Evolutionary conservation across 345 rosid genomes (phyloP).

Genomic region (Cardamine occulta): DNA sequence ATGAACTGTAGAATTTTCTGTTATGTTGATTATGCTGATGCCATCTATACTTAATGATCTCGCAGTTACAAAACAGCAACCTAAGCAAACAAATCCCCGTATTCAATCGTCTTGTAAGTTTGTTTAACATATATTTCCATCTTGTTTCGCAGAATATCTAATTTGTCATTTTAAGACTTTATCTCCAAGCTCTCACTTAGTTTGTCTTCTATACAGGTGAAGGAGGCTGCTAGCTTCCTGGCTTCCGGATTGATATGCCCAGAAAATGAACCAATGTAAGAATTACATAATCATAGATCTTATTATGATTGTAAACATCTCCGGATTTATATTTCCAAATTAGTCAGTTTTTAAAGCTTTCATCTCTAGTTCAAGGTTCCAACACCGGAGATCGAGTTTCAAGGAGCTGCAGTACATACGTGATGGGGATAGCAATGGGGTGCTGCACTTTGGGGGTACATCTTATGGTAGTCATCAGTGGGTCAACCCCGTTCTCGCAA

Average conservation of each 20-base stretch:
- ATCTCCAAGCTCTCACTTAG: slow-evolving; percentile 26
- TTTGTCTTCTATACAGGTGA: slow-evolving; percentile 55
- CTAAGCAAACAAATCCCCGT: slow-evolving; percentile 51
- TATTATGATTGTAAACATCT: slow-evolving; percentile 4
- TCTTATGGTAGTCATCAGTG: slow-evolving; percentile 91
- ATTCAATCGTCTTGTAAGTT: slow-evolving; percentile 70
- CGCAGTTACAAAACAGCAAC: slow-evolving; percentile 76
- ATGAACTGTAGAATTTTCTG: slow-evolving; percentile 3
- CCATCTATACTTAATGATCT: slow-evolving; percentile 35
- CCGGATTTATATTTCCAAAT: slow-evolving; percentile 8
- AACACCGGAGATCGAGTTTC: slow-evolving; percentile 84
- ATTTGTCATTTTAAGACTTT: not conserved
- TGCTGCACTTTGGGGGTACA: slow-evolving; percentile 83
- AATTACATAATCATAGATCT: not conserved
- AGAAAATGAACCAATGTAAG: slow-evolving; percentile 67
- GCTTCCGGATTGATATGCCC: slow-evolving; percentile 49
- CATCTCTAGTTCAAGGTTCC: slow-evolving; percentile 58
- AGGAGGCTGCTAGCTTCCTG: slow-evolving; percentile 57
- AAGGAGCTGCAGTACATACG: slow-evolving; percentile 96
- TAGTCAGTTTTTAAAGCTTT: slow-evolving; percentile 5
- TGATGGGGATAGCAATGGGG: slow-evolving; percentile 99
- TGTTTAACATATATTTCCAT: not conserved
- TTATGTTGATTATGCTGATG: slow-evolving; percentile 13
- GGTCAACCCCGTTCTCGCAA: slow-evolving; percentile 92
- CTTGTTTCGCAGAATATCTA: not conserved